Evolutionary conservation across 1,139 yeast genomes (phyloP), one percentile per base, ranked within the genome.

Genomic region (Pichia sp.): DNA sequence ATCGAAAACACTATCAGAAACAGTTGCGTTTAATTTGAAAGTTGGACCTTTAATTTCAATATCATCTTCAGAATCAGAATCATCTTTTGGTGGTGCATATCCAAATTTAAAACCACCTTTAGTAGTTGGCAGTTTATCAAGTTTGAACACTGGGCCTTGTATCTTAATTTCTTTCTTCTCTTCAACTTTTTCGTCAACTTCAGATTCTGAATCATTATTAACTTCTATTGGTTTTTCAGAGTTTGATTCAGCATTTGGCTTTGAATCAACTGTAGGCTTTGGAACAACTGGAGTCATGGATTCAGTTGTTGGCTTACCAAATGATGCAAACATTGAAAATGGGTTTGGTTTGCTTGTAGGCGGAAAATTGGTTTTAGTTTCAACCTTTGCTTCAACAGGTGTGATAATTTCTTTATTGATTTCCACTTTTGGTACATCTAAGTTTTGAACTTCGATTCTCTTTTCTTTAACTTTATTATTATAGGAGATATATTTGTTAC

Each of bases 81-180:
- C 79, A 48, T 68, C 70, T 39, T 60, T 67, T 44, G 66, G 70
- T 26, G 72, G 71, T 49, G 73, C 78, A 23, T 77, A 72, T 50
- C 74, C 76, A 54, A 75, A 79, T 12, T 80, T 67, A 60, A 86
- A 85, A 1, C 81, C 82, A 46, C 73, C 73, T 43, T 76, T 76
- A 1, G 78, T 70, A 1, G 77, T 75, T 39, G 88, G 86, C 6
- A 62, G 45, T 13, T 71, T 56, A 8, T 64, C 61, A 43, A 84
- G 57, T 2, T 79, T 74, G 63, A 85, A 85, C 41, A 67, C 64
- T 13, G 94, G 94, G 0, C 94, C 94, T 59, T 82, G 75, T 18
- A 76, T 72, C 57, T 75, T 75, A 39, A 77, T 64, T 38, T 72
- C 76, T 18, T 72, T 71, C 36, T 54, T 50, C 16, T 42, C 40